Base-by-base conservation (phyloP, 1,284 basidiomycete genomes). In the Tausonia pullulans region DNA sequence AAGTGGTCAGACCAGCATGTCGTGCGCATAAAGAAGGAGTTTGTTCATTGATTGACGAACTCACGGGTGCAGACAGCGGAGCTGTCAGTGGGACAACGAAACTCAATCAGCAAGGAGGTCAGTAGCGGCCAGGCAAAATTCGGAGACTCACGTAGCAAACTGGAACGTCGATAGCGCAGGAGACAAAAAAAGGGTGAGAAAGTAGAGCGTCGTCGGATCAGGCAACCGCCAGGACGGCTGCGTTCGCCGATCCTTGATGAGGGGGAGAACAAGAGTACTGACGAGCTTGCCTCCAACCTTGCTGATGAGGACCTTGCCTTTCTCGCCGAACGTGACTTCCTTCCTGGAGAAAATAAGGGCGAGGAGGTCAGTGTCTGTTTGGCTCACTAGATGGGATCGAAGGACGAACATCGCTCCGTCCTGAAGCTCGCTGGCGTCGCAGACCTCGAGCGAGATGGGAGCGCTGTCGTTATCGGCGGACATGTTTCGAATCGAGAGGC, bases 221-320 rank as follows among this genome's bases (percentile, higher is more conserved):
- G 27, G 27, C 27, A 27, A 27, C 27, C 27, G 27, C 27, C 27
- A 27, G 27, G 27, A 2, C 27, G 27, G 27, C 27, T 27, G 27
- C 27, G 27, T 27, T 27, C 40, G 40, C 27, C 52, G 7, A 56
- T 55, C 40, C 39, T 4, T 27, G 52, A 5, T 8, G n/a, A 3
- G 14, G 27, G 14, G 43, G 57, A 59, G 60, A 53, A 56, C n/a
- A 50, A 14, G 13, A 46, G 55, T 44, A 3, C 62, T 55, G 52
- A 43, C 13, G 40, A 77, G 62, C 69, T 86, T 83, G 71, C 87
- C 84, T 40, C 85, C 85, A 41, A 94, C 76, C 65, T 87, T 86
- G 66, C 87, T 87, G 13, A 95, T 75, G 10, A 95, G 79, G 49
- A 93, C 84, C 75, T 90, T 89, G 58, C 88, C 89, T 11, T 55